Base-by-base conservation (phyloP, 163 green algal genomes). In the Picocystis sp. region DNA sequence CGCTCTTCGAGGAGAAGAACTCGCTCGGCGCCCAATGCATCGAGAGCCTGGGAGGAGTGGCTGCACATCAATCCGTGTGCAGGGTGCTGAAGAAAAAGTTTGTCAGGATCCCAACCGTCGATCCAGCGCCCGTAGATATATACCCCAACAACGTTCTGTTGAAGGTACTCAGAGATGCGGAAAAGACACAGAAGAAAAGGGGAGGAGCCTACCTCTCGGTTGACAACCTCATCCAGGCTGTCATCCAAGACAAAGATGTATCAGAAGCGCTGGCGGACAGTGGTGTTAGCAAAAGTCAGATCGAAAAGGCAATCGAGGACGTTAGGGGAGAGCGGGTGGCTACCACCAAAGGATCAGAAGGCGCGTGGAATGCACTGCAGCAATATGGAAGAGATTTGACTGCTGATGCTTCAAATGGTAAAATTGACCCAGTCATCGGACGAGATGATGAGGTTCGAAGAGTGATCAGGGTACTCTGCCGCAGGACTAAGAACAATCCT, bases 401-500 rank as follows among this genome's bases (percentile, higher is more conserved):
- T 0, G 83, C 78, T 29, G 70, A 79, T 13, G 81, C 81, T 2
- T 5, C 3, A 35, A 35, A 34, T 19, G 74, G 78, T 3, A 58
- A 77, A n/a, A 69, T 92, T 13, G 84, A 94, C 67, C 84, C 84
- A 2, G 81, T 94, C 5, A 89, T 90, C 34, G 78, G 75, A 2
- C 55, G 78, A 1, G 78, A 85, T 52, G 70, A 74, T 22, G 64
- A 69, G 43, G 71, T 75, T 46, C 11, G 38, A 46, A 45, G 79
- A 21, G 64, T 76, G 22, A 62, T 86, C 12, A 65, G 68, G n/a
- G 70, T 88, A 45, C 65, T 87, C 23, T 81, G 67, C 58, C 69
- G 84, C 10, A 73, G 82, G 52, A 94, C 80, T 53, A 94, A 94
- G 74, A 93, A 93, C 78, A 94, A 94, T 63, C 84, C 84, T 0